A percentile compares a stretch with the other conserved stretches of the same genome.
phyloP scores from a whole-genome alignment of 2,329 filamentous ascomycete species.

The Stagonosporopsis cucurbitacearum region DNA sequence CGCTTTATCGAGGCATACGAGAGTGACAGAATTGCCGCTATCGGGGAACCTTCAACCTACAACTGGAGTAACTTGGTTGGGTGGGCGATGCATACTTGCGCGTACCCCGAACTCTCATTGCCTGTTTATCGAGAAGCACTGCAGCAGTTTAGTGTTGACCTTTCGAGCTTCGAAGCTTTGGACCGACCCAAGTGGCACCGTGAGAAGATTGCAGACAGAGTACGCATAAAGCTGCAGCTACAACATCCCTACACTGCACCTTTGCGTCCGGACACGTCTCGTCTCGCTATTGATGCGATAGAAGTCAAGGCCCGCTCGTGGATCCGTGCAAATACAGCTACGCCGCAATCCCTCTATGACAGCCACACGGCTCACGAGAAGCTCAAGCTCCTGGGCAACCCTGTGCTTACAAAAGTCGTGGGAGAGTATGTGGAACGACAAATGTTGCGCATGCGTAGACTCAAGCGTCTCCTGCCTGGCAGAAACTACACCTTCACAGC shows the following conservation, averaged over 20 bases:
- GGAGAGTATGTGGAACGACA: conserved; percentile 60
- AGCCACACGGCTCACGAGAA: conserved; percentile 50
- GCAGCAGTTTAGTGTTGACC: conserved; percentile 31
- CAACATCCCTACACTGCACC: conserved; percentile 34
- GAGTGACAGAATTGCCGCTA: conserved; percentile 62
- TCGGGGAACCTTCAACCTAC: conserved; percentile 68
- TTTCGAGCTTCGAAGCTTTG: conserved; percentile 37
- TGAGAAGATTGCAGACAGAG: conserved; percentile 30
- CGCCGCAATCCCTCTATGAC: conserved; percentile 50
- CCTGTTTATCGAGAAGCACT: conserved; percentile 31
- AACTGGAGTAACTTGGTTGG: conserved; percentile 71
- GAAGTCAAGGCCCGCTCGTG: conserved; percentile 50
- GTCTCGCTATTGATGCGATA: conserved; percentile 13
- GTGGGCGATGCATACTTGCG: conserved; percentile 65
- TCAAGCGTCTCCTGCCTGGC: conserved; percentile 61
- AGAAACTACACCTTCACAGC: conserved; percentile 69
- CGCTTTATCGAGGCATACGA: conserved; percentile 72
- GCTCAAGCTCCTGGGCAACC: conserved; percentile 43
- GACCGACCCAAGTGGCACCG: conserved; percentile 37
- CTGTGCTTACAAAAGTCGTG: conserved; percentile 56
- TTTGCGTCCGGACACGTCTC: conserved; percentile 22
- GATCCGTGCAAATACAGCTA: conserved; percentile 55
- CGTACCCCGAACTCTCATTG: conserved; percentile 36
- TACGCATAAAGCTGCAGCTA: conserved; percentile 34
- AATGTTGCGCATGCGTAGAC: conserved; percentile 67